phyloP scores from a whole-genome alignment of 768 basidiomycete genomes.

The Leccinum boreale region DNA sequence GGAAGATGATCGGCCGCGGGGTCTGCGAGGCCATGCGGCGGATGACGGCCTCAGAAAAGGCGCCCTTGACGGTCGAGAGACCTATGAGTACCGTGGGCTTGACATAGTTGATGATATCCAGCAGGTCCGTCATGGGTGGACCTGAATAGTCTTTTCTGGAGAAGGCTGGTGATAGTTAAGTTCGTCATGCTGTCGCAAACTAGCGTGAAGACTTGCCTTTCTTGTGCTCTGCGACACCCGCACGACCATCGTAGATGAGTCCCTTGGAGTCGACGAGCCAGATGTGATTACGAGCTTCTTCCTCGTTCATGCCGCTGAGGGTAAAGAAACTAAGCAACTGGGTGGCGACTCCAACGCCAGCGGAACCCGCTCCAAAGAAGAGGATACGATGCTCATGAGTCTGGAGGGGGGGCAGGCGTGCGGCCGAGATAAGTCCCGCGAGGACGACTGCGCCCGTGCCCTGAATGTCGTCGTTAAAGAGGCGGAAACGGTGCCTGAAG shows the following conservation, averaged over 20 bases:
- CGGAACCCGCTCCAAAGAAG: conserved; percentile 90
- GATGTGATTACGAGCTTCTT: conserved; percentile 74
- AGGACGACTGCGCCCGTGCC: conserved; percentile 91
- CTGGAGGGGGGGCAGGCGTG: conserved; percentile 64
- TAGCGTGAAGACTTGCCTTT: conserved; percentile 48
- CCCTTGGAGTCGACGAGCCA: conserved; percentile 88
- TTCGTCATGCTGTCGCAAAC: not conserved
- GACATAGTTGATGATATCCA: conserved; percentile 76
- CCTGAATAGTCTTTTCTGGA: conserved; percentile 78
- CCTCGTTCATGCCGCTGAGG: conserved; percentile 67
- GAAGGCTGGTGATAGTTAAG: conserved; percentile 53
- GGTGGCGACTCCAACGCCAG: conserved; percentile 89
- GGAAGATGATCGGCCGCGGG: conserved; percentile 85
- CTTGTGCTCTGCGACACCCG: conserved; percentile 76
- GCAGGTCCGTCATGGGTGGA: conserved; percentile 67
- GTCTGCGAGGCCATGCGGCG: conserved; percentile 77
- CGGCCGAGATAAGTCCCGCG: conserved; percentile 86
- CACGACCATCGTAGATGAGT: conserved; percentile 73
- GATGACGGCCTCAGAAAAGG: conserved; percentile 72
- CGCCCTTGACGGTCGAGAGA: conserved; percentile 82
- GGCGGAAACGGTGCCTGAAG: conserved; percentile 70
- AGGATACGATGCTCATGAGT: conserved; percentile 78
- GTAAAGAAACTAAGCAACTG: conserved; percentile 90
- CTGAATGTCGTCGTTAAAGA: conserved; percentile 92
- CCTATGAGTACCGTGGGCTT: conserved; percentile 88